Evolutionary conservation across 1,284 basidiomycete genomes (phyloP).

Genomic region (Cutaneotrichosporon sp.): DNA sequence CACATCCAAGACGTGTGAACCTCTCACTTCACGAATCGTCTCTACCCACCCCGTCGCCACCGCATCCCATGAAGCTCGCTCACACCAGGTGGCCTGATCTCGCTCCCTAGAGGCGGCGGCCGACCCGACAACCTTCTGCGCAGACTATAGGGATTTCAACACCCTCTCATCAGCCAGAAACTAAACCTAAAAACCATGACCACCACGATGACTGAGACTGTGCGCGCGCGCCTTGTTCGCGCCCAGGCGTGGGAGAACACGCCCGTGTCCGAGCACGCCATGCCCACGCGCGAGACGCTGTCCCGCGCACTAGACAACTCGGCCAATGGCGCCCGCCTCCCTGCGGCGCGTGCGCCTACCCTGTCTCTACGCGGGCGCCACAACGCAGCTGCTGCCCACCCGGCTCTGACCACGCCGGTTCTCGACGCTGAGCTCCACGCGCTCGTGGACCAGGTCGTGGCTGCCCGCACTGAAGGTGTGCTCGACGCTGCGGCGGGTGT

Average conservation of each 20-base stretch:
- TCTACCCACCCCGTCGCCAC: neutral
- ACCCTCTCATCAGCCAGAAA: slow-evolving; percentile 16
- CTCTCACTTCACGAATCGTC: neutral
- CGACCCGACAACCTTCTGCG: slow-evolving; percentile 21
- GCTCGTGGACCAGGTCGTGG: slow-evolving; percentile 38
- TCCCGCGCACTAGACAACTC: slow-evolving; percentile 41
- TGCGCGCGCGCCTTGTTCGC: slow-evolving; percentile 21
- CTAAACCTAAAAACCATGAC: slow-evolving; percentile 20
- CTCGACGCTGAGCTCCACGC: slow-evolving; percentile 38
- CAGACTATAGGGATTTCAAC: slow-evolving; percentile 17
- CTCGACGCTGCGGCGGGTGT: slow-evolving; percentile 20
- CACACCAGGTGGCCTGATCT: slow-evolving; percentile 11
- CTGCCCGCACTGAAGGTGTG: slow-evolving; percentile 25
- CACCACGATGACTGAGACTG: slow-evolving; percentile 27
- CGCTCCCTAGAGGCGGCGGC: slow-evolving; percentile 15
- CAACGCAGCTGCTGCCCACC: slow-evolving; percentile 16
- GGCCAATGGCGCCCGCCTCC: slow-evolving; percentile 33
- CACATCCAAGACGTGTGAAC: neutral
- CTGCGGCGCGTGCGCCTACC: slow-evolving; percentile 22
- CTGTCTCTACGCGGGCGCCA: slow-evolving; percentile 8
- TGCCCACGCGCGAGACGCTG: slow-evolving; percentile 31
- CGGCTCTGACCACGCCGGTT: slow-evolving; percentile 32
- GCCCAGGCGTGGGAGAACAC: slow-evolving; percentile 22
- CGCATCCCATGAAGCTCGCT: neutral
- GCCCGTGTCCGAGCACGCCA: neutral